These are phyloP conservation scores for Myrmaecium sp. DNA, from an alignment of 2,329 filamentous ascomycete species.

Conservation along the genomic window DNA sequence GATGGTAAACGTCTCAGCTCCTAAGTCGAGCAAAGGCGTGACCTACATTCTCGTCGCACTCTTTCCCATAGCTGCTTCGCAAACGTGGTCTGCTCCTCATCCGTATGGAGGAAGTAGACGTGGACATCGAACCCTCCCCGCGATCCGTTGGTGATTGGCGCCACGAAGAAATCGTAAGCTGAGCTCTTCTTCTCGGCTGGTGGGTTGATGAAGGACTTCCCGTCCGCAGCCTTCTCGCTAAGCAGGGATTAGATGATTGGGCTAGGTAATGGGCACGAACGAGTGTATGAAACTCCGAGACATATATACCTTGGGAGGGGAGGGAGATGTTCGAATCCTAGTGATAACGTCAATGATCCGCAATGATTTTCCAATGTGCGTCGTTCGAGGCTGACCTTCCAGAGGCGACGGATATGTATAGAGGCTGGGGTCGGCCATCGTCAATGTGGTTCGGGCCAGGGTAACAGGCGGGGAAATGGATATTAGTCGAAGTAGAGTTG, in stretches of 20 bases:
- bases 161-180: slow-evolving; percentile 53
- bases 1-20: slow-evolving; percentile 1
- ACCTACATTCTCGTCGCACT: slow-evolving; percentile 61
- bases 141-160: slow-evolving; percentile 47
- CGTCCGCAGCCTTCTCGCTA: slow-evolving; percentile 48
- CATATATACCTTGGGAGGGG: slow-evolving; percentile 30
- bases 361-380: no score
- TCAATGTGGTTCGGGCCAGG: no score
- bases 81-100: slow-evolving; percentile 45
- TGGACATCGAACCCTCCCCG: slow-evolving; percentile 73
- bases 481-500: no score
- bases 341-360: no score
- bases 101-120: slow-evolving; percentile 59
- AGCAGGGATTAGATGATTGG: not conserved
- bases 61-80: slow-evolving; percentile 60
- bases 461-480: no score
- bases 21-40: slow-evolving; percentile 2
- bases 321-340: slow-evolving; percentile 39
- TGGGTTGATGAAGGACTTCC: slow-evolving; percentile 60
- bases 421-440: slow-evolving; percentile 26
- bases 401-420: slow-evolving; percentile 40
- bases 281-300: not conserved
- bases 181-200: slow-evolving; percentile 42
- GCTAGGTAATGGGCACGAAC: slow-evolving; percentile 4
- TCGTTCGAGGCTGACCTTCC: no score